Base-by-base conservation (phyloP, 2,329 filamentous ascomycete species). In the Aspergillus hiratsukae region DNA sequence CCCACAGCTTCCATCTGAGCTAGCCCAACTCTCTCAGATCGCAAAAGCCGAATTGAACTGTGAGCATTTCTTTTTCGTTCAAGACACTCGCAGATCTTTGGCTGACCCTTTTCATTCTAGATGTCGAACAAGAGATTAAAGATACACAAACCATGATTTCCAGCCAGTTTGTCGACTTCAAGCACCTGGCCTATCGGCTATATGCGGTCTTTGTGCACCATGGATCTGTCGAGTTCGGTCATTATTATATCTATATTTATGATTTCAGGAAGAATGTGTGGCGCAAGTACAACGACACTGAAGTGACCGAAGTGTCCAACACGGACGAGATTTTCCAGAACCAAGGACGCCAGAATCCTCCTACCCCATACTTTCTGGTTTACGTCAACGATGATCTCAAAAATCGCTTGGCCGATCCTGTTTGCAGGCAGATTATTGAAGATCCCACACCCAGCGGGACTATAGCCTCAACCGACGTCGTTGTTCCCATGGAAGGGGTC, bases 221-320 rank as follows among this genome's bases (percentile, higher is more conserved):
- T 21, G 81, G 82, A 29, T 76, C 74, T 28, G 81, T 87, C 43
- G 82, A 80, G 48, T 87, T 87, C 48, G 94, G 94, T 0, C 94
- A 99, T 73, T 99, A 97, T 76, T 97, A 91, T 87, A 91, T 97
- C 48, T 97, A 92, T 82, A 95, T 99, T 61, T 89, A 87, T 68
- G 94, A 97, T 75, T 96, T 96, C 72, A 83, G 87, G 61, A 83
- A 85, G 49, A 77, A 86, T 37, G 79, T 92, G 21, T 99, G 94
- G 92, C 87, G 91, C 56, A 91, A 90, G 68, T 99, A 97, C 79
- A 99, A 99, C 70, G 94, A 99, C 67, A 87, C 88, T 53, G 82
- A 81, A 17, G 91, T 99, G 25, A 87, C 84, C 2, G 85, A 89
- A 61, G 82, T 85, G 27, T 77, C 79, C 14, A 82, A 89, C 65